Evolutionary conservation across 495 filamentous ascomycete species (phyloP), one percentile per base, ranked within the genome.

Genomic region (Ramalina intermedia): DNA sequence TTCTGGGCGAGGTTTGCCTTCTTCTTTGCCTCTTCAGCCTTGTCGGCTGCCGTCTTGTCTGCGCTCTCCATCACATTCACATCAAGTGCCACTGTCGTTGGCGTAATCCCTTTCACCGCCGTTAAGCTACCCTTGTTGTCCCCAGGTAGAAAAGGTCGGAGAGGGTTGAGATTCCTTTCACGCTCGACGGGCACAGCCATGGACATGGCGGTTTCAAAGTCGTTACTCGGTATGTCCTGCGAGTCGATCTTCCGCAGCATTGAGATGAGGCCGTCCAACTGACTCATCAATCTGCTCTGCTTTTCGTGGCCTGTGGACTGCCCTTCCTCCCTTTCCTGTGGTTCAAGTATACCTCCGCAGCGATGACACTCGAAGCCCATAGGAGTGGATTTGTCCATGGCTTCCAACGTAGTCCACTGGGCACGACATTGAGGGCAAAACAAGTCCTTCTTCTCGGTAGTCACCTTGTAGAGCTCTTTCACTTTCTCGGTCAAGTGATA

Each of bases 381-480:
- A 50, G 67, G 63, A 53, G 70, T 80, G 52, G 69, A 70, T 45
- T 72, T 75, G 58, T 93, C 87, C 20, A 96, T 59, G 0, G 94
- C 85, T 50, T 96, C 87, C 55, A 96, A 74, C 55, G 82, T 74
- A 4, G 87, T 93, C 78, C 79, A 96, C 58, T 91, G 80, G 3
- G 79, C 60, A 48, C 76, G 73, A 64, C 91, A 99, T 45, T 75
- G 72, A n/a, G 73, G 69, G 62, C 91, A 99, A 37, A 78, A 78
- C 55, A 85, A 94, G 60, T 95, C 90, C 64, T 95, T 95, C 56
- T 82, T 79, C 61, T 96, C 93, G 27, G 81, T 77, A 24, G 75
- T 79, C 1, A 86, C 85, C 26, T 81, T 80, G 48, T 85, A 82
- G 49, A 83, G 80, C 13, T 76, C 74, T 61, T 94, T 87, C 53